Base-by-base conservation (phyloP, 805 yeast species). In the Lipomyces orientalis region DNA sequence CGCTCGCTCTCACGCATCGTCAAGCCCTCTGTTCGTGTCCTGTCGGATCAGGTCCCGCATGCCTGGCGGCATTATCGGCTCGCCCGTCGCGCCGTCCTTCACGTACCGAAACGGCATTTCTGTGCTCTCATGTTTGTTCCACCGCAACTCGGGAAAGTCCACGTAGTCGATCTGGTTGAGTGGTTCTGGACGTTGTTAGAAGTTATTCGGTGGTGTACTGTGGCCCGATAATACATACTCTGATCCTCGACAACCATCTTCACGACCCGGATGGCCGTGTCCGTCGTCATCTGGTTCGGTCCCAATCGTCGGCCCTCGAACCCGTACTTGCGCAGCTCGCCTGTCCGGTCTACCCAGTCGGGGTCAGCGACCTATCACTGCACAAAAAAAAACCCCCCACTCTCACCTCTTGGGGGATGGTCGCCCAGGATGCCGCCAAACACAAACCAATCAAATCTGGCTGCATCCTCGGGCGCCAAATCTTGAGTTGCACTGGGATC, bases 101-200 rank as follows among this genome's bases (percentile, higher is more conserved):
- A 94, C 89, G 75, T 94, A 94, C 76, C 99, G 84, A 81, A 94
- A 94, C 2, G 99, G 99, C 99, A 94, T 94, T 76, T 94, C 98
- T 0, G 97, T 93, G 2, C 97, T 90, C 79, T 95, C 99, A 75
- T 90, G 87, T 77, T 89, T 89, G 79, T 83, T 89, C 81, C 90
- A 94, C 76, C 92, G 86, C 73, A 94, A 89, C 79, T 94, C 98
- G 2, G 99, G 99, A 76, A 91, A 93, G 77, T 95, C 98, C 62
- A 94, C 87, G 77, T 91, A 94, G 64, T 86, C 85, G 69, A 95
- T 91, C 61, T 90, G 85, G 70, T 90, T 90, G 73, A 94, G 90
- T 31, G 78, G 76, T 22, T 54, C 70, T 64, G 29, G 7, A 1
- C 0, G 8, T 46, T 9, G 55, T 52, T 25, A 52, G 33, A 1